These are phyloP conservation scores for Mycena leptocephala DNA, from an alignment of 768 basidiomycete species.

Conservation along the genomic window DNA sequence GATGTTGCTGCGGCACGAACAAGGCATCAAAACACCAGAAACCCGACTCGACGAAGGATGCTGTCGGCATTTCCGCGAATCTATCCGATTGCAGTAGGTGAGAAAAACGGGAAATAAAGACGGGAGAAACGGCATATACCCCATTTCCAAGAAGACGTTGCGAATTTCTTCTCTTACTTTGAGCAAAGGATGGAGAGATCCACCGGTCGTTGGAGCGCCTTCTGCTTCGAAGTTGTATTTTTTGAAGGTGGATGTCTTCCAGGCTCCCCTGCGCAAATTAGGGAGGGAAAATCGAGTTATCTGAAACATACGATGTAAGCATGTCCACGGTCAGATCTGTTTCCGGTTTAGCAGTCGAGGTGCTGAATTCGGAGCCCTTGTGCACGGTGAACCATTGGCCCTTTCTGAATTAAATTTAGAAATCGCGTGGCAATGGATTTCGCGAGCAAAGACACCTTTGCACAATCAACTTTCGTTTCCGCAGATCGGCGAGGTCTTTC, in stretches of 20 bases:
- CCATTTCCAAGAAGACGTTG: conserved; percentile 99
- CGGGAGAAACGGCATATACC: conserved; percentile 66
- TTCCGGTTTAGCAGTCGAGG: conserved; percentile 92
- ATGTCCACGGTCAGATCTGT: conserved; percentile 98
- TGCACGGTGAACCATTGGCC: conserved; percentile 94
- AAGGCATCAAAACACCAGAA: conserved; percentile 99
- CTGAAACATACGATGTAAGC: conserved; percentile 83
- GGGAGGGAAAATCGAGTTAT: not conserved
- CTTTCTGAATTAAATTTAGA: conserved; percentile 72
- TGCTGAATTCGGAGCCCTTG: conserved; percentile 91
- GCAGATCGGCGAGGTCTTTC: conserved; percentile 87
- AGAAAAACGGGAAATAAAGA: not conserved
- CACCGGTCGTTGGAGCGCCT: conserved; percentile 90
- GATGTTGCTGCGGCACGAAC: conserved; percentile 99
- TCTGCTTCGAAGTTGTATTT: conserved; percentile 99
- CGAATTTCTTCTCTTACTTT: conserved; percentile 99
- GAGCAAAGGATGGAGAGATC: conserved; percentile 95
- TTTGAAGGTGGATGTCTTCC: conserved; percentile 96
- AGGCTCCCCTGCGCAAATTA: conserved; percentile 78
- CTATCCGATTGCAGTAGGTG: conserved; percentile 58
- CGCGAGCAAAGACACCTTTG: conserved; percentile 70
- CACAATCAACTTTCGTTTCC: conserved; percentile 91
- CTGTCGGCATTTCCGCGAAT: conserved; percentile 99
- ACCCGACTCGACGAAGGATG: conserved; percentile 95
- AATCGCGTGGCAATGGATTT: not conserved